Evolutionary conservation across 1,284 basidiomycete species (phyloP).

Genomic region (Ustilago trichophora): DNA sequence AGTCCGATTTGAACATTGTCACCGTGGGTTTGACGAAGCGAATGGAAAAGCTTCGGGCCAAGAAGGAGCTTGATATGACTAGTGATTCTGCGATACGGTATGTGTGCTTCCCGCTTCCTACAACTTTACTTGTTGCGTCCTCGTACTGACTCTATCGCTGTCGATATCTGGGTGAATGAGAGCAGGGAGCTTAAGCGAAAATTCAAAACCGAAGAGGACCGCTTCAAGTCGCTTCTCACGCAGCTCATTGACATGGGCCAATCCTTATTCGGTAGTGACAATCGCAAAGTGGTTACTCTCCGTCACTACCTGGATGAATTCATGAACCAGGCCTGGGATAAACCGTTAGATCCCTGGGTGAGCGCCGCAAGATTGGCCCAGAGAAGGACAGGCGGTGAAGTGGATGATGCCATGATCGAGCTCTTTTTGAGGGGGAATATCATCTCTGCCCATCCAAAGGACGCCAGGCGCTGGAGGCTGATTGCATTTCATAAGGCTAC

Average conservation of each 20-base stretch:
- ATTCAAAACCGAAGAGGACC: constrained; percentile 18
- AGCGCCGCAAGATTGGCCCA: constrained; percentile 17
- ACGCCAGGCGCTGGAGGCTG: constrained; percentile 29
- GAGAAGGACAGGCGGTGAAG: constrained; percentile 19
- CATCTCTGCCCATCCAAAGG: constrained; percentile 34
- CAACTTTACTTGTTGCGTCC: no score
- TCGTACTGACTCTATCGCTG: no score
- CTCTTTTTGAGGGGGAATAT: constrained; percentile 40
- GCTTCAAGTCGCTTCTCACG: constrained; percentile 20
- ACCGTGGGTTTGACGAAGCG: constrained; percentile 15
- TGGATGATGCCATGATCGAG: constrained; percentile 49
- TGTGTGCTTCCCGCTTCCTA: neutral
- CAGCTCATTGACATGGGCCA: constrained; percentile 38
- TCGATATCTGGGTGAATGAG: no score
- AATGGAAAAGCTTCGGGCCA: constrained; percentile 17
- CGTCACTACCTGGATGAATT: constrained; percentile 40
- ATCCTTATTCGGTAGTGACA: constrained; percentile 19
- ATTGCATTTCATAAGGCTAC: constrained; percentile 39
- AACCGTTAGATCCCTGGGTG: constrained; percentile 42
- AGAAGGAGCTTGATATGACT: constrained; percentile 17
- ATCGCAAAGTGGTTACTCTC: constrained; percentile 22
- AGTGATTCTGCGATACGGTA: constrained; percentile 26
- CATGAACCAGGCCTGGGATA: constrained; percentile 45
- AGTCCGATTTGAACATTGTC: constrained; percentile 23
- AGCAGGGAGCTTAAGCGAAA: constrained; percentile 25